A percentile compares a stretch with the other conserved stretches of the same genome.
These are phyloP conservation scores for Sapria himalayana DNA, from an alignment of 345 rosid species.

Conservation along the genomic window DNA sequence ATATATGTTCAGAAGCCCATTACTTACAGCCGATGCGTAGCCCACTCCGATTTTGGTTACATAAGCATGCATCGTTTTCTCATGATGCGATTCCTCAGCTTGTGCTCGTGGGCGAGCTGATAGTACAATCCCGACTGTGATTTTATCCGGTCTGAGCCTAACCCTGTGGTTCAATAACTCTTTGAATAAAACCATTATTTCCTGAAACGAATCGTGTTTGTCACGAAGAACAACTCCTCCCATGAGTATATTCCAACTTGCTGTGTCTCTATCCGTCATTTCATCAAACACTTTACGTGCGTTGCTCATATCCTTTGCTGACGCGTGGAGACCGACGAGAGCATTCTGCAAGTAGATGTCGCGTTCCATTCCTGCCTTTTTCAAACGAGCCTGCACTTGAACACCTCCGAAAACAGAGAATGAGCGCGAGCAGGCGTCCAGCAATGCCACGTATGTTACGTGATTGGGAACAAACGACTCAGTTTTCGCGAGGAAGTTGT, in stretches of 20 bases:
- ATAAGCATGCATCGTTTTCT: constrained; percentile 8
- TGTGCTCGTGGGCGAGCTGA: constrained; percentile 9
- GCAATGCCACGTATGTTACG: constrained; percentile 9
- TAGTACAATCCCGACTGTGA: constrained; percentile 8
- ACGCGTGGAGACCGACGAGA: constrained; percentile 7
- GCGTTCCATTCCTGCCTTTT: constrained; percentile 2
- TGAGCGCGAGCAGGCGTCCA: constrained; percentile 10
- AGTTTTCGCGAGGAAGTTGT: constrained; percentile 2
- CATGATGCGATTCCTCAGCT: constrained; percentile 6
- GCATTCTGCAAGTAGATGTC: constrained; percentile 10
- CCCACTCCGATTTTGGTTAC: constrained; percentile 11
- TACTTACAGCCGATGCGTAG: constrained; percentile 6
- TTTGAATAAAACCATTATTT: constrained; percentile 9
- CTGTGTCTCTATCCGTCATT: constrained; percentile 9
- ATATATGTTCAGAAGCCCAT: constrained; percentile 11
- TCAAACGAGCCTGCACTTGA: constrained; percentile 10
- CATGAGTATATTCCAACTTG: constrained; percentile 12
- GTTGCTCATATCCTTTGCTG: neutral
- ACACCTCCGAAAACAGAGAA: constrained; percentile 2
- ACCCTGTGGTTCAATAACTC: constrained; percentile 1
- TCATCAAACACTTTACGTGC: constrained; percentile 7
- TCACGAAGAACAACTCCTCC: constrained; percentile 6
- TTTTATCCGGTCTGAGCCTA: constrained; percentile 6
- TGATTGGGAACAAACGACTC: constrained; percentile 4
- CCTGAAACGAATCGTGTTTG: neutral